Evolutionary conservation across 768 basidiomycete species (phyloP).

Genomic region (Kwoniella bestiolae): DNA sequence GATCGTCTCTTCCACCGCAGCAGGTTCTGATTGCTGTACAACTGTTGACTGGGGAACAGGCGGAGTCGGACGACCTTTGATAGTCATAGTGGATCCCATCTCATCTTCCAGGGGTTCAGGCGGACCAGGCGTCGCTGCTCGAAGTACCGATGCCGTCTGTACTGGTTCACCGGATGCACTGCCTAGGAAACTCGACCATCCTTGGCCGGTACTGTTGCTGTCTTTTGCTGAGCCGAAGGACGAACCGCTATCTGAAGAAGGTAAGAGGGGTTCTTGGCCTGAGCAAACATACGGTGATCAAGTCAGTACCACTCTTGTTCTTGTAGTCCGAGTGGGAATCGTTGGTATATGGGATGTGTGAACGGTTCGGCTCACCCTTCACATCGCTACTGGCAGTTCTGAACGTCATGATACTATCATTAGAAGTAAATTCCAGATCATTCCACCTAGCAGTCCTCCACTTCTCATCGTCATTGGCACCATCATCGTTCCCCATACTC

Average conservation of each 20-base stretch:
- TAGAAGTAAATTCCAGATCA: slow-evolving; percentile 24
- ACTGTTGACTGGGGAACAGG: neutral
- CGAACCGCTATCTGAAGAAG: slow-evolving; percentile 20
- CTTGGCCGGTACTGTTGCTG: neutral
- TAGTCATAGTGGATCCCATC: slow-evolving; percentile 23
- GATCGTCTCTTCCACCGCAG: neutral
- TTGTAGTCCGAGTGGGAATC: too few species aligned
- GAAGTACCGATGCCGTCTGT: slow-evolving; percentile 25
- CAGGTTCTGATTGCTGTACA: neutral
- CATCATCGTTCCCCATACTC: neutral
- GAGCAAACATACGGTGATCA: neutral
- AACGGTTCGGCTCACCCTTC: slow-evolving; percentile 34
- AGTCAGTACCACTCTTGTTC: neutral
- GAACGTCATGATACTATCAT: slow-evolving; percentile 40
- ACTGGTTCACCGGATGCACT: slow-evolving; percentile 17
- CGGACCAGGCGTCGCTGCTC: slow-evolving; percentile 25
- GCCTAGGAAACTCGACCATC: slow-evolving; percentile 23
- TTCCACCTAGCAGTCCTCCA: slow-evolving; percentile 58
- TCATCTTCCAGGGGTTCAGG: neutral
- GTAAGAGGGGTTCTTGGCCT: slow-evolving; percentile 40
- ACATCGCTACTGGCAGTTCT: slow-evolving; percentile 49
- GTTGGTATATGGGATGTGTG: neutral
- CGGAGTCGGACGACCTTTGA: slow-evolving; percentile 18
- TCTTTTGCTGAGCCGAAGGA: slow-evolving; percentile 21
- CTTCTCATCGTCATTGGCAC: slow-evolving; percentile 29